Evolutionary conservation across 768 basidiomycete genomes (phyloP).

Genomic region (Pisolithus tinctorius): DNA sequence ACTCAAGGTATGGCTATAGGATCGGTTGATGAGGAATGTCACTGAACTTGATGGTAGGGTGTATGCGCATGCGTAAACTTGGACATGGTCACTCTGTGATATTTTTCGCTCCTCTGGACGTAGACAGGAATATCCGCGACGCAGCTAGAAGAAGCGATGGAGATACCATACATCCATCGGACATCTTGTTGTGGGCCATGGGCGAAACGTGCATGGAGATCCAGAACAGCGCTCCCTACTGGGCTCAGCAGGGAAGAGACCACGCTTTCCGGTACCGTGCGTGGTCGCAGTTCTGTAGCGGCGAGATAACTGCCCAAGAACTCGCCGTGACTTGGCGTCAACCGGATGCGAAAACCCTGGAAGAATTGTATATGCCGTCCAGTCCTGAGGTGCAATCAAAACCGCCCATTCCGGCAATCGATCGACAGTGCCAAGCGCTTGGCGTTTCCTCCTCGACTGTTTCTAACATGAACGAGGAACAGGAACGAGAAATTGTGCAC

Average conservation of each 20-base stretch:
- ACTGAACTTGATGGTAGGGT: slow-evolving; percentile 28
- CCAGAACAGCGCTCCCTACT: slow-evolving; percentile 30
- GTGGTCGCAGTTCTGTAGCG: slow-evolving; percentile 12
- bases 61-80: slow-evolving; percentile 44
- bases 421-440: slow-evolving; percentile 19
- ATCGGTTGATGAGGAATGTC: not conserved
- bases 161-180: slow-evolving; percentile 12
- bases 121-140: slow-evolving; percentile 31
- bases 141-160: slow-evolving; percentile 9
- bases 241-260: slow-evolving; percentile 37
- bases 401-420: slow-evolving; percentile 13
- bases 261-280: slow-evolving; percentile 21
- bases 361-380: slow-evolving; percentile 25
- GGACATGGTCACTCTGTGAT: slow-evolving; percentile 38
- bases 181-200: slow-evolving; percentile 41
- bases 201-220: slow-evolving; percentile 36
- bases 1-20: slow-evolving; percentile 33
- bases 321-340: slow-evolving; percentile 29
- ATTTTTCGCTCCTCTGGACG: slow-evolving; percentile 35
- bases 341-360: slow-evolving; percentile 31
- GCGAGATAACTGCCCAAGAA: not conserved
- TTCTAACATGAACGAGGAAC: slow-evolving; percentile 36
- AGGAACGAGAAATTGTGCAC: slow-evolving; percentile 39
- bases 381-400: slow-evolving; percentile 3
- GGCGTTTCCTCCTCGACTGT: slow-evolving; percentile 19